Evolutionary conservation across 2,329 filamentous ascomycete genomes (phyloP).

Genomic region (Pestalotiopsis sp.): DNA sequence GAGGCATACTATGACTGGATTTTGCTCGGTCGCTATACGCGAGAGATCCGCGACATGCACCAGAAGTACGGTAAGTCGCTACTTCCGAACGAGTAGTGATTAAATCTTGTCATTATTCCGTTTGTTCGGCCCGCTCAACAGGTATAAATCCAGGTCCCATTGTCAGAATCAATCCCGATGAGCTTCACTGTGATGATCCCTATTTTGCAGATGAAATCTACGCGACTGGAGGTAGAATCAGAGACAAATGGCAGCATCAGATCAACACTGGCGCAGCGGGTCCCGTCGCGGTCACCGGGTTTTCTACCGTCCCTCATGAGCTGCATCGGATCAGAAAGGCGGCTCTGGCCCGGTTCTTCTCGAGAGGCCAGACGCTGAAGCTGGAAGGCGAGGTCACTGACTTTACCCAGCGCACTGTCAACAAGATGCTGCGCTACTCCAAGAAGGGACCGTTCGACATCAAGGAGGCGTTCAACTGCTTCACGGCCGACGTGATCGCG

Average conservation of each 20-base stretch:
- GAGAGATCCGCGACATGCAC: conserved; percentile 24
- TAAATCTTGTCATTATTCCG: no score
- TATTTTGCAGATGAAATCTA: conserved; percentile 32
- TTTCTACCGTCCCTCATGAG: conserved; percentile 29
- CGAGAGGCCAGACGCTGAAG: conserved; percentile 29
- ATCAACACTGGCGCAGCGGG: conserved; percentile 1
- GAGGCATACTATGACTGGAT: conserved; percentile 26
- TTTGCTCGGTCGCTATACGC: conserved; percentile 20
- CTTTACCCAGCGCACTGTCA: conserved; percentile 28
- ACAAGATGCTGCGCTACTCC: conserved; percentile 27
- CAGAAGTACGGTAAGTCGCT: conserved; percentile 23
- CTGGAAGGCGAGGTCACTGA: conserved; percentile 32
- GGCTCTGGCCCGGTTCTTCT: conserved; percentile 35
- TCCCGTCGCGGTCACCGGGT: conserved; percentile 13
- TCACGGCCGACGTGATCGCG: conserved; percentile 25
- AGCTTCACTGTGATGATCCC: conserved; percentile 32
- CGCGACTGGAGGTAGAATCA: conserved; percentile 25
- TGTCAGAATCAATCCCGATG: conserved; percentile 33
- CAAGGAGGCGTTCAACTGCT: conserved; percentile 22
- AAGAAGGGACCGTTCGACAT: conserved; percentile 16
- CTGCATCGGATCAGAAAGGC: conserved; percentile 28
- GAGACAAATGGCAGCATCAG: conserved; percentile 29
- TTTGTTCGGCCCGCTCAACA: background rate
- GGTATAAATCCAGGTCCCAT: conserved; percentile 28
- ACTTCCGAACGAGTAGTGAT: background rate